Percentiles rank a stretch among this genome's conserved stretches.
Evolutionary conservation across 2,329 filamentous ascomycete species (phyloP).

Genomic region (Xylaria sp.): DNA sequence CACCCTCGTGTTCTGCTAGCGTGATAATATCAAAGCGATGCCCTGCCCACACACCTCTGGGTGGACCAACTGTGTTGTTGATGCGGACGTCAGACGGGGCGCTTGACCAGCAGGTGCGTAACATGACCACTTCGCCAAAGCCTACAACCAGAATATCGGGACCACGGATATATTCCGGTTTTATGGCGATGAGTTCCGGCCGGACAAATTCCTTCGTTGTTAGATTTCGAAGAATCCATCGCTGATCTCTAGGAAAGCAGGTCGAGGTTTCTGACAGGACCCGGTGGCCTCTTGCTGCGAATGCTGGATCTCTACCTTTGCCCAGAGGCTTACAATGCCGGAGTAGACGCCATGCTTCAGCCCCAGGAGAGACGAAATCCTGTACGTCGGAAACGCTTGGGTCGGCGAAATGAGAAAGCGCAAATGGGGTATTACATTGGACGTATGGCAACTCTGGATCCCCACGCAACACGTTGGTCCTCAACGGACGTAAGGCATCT

Average conservation of each 20-base stretch:
- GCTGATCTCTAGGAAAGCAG: not conserved
- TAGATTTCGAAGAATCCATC: not conserved
- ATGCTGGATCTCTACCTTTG: constrained; percentile 3
- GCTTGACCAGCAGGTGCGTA: constrained; percentile 22
- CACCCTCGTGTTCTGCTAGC: constrained; percentile 4
- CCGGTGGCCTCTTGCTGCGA: not conserved
- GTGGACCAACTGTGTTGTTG: not conserved
- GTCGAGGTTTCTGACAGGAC: not conserved
- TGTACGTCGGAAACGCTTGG: not conserved
- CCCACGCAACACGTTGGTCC: not conserved
- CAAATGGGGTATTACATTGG: not conserved
- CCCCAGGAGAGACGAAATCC: not conserved
- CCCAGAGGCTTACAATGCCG: not conserved
- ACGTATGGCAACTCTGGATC: not conserved
- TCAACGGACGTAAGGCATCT: not conserved
- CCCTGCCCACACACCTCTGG: constrained; percentile 20
- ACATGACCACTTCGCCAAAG: constrained; percentile 20
- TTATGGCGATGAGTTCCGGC: not conserved
- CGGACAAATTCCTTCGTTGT: constrained; percentile 2
- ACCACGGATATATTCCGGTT: not conserved
- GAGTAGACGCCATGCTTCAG: not conserved
- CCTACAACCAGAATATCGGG: not conserved
- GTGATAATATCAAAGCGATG: constrained; percentile 29
- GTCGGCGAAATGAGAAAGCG: not conserved
- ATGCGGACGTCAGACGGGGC: constrained; percentile 38